Evolutionary conservation across 2,329 filamentous ascomycete species (phyloP).

Genomic region (Apiospora phragmitis): DNA sequence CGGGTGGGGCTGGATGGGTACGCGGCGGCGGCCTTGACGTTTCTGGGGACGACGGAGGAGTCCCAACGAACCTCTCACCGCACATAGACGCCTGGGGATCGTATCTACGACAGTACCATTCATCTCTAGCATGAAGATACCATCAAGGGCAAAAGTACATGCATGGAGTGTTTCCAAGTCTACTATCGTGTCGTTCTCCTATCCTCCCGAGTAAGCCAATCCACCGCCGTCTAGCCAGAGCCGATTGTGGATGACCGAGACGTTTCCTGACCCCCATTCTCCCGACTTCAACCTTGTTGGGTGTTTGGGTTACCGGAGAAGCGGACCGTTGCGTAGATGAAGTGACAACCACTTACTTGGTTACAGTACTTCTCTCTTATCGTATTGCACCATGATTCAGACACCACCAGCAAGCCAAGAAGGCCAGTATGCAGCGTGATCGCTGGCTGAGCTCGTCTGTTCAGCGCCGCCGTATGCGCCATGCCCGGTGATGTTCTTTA

Average conservation of each 20-base stretch:
- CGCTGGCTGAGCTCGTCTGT: neutral
- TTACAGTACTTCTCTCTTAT: neutral
- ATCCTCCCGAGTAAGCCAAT: neutral
- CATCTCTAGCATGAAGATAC: neutral
- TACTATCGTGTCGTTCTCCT: neutral
- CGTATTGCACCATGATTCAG: neutral
- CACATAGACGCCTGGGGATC: neutral
- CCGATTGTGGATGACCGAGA: neutral
- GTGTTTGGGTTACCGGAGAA: neutral
- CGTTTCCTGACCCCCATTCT: neutral
- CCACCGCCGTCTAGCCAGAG: neutral
- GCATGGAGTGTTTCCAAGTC: neutral
- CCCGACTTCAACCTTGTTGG: neutral
- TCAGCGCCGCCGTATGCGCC: neutral
- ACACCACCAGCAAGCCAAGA: neutral
- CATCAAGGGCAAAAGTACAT: neutral
- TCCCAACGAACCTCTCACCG: too few species aligned
- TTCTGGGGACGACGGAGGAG: neutral
- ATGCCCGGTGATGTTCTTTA: neutral
- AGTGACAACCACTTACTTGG: neutral
- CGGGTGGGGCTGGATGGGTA: constrained; percentile 1
- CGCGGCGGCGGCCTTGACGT: neutral
- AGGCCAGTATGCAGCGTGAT: neutral
- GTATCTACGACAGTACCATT: neutral
- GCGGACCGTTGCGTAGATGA: neutral